These are phyloP conservation scores for Colletotrichum agaves DNA, from an alignment of 2,329 filamentous ascomycete genomes.

Conservation along the genomic window DNA sequence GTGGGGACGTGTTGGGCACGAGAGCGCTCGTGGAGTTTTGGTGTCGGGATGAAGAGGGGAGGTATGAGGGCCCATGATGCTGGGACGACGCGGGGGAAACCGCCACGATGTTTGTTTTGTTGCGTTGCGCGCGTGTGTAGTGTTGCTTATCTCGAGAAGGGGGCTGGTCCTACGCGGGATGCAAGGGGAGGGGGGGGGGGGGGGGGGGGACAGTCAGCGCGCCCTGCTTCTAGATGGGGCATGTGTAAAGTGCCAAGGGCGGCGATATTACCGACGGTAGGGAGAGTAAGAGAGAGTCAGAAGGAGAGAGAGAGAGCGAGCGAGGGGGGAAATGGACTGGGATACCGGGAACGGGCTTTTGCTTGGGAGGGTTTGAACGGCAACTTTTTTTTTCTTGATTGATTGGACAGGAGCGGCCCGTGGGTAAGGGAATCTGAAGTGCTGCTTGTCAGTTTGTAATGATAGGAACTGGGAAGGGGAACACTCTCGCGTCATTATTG, in stretches of 20 bases:
- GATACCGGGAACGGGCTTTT: not conserved
- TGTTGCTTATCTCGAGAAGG: not conserved
- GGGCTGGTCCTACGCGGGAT: not conserved
- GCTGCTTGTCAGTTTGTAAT: constrained; percentile 9
- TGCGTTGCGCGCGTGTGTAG: no score
- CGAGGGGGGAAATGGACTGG: not conserved
- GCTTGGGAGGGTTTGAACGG: not conserved
- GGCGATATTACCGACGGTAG: not conserved
- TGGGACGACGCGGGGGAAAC: no score
- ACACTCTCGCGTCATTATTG: not conserved
- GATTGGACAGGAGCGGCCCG: not conserved
- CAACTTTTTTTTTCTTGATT: not conserved
- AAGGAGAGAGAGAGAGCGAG: not conserved
- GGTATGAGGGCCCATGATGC: constrained; percentile 56
- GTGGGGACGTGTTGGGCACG: constrained; percentile 75
- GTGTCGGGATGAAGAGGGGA: constrained; percentile 60
- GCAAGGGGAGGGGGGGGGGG: no score
- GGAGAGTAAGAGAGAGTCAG: not conserved
- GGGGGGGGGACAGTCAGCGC: not conserved
- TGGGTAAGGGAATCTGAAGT: constrained; percentile 7
- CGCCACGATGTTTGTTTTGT: no score
- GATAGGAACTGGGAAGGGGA: not conserved
- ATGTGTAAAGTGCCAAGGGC: no score
- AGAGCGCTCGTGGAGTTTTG: constrained; percentile 78
- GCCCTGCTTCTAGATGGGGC: no score